Conservation (phyloP, 371 early-diverging fungal genomes). For the Apophysomyces elegans region DNA sequence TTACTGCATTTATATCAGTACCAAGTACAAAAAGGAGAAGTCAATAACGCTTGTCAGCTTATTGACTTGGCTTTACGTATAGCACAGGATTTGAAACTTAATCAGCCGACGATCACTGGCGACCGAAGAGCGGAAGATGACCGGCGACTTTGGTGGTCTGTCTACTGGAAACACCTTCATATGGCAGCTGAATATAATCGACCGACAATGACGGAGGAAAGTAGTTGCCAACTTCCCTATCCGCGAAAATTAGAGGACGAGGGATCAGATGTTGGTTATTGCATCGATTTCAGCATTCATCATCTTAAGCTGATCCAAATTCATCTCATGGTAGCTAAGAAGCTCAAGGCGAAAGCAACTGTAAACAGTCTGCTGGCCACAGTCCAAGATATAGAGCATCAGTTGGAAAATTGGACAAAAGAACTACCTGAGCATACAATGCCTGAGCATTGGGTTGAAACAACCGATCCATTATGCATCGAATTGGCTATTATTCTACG, state of each 20-base stretch:
- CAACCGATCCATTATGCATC: conserved; percentile 9
- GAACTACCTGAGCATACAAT: conserved; percentile 8
- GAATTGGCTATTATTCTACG: conserved; percentile 22
- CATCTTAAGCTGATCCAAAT: conserved; percentile 23
- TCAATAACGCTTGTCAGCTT: conserved; percentile 17
- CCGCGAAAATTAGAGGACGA: conserved; percentile 18
- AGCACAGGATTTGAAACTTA: conserved; percentile 23
- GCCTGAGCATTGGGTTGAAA: neutral
- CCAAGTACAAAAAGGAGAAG: conserved; percentile 6
- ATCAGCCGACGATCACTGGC: neutral
- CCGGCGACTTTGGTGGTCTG: conserved; percentile 31
- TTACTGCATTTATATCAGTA: conserved; percentile 22
- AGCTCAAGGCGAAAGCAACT: conserved; percentile 1
- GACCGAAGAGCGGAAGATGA: conserved; percentile 15
- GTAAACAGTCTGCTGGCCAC: conserved; percentile 10
- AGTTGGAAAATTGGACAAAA: conserved; percentile 12
- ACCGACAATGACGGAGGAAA: conserved; percentile 12
- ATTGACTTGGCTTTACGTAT: conserved; percentile 27
- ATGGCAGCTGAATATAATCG: conserved; percentile 21
- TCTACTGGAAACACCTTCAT: conserved; percentile 27
- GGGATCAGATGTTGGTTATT: conserved; percentile 20
- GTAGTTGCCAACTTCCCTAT: neutral
- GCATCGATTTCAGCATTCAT: conserved; percentile 23
- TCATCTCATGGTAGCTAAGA: conserved; percentile 13
- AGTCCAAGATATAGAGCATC: conserved; percentile 14